Evolutionary conservation across 805 yeast genomes (phyloP), one percentile per base, ranked within the genome.

Genomic region (Cyberlindnera galapagoensis): DNA sequence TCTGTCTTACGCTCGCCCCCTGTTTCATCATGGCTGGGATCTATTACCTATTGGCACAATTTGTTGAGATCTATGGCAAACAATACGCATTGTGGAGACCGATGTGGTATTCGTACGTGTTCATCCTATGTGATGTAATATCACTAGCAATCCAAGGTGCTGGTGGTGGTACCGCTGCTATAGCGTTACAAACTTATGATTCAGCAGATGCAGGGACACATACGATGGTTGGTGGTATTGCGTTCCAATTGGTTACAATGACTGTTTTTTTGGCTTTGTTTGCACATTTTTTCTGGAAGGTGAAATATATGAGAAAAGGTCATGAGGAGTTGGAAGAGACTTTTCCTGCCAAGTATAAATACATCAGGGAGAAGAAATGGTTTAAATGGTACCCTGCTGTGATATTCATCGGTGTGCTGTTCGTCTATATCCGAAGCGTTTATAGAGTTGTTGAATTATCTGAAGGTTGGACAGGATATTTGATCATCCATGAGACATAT

Each of bases 21-120:
- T 85, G 84, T 14, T 80, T 86, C 53, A 62, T 82, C 27, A 80
- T 83, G 83, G 95, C 82, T 4, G 95, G 90, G 2, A 64, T 86
- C 3, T 87, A 86, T 57, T 80, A 69, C 43, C 63, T 76, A 33
- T 57, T 86, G 42, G 86, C 81, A 6, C 80, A 83, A 54, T 45
- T 80, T 30, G 62, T 77, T 28, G 74, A 78, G 35, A 55, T 83
- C 1, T 76, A 74, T 47, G 85, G 85, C 3, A 59, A 63, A 35
- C 49, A 59, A 12, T 76, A 57, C 42, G 74, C 87, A 0, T 15
- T 59, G 6, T 36, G 73, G 20, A 62, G 58, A 36, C 88, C 90
- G 7, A 64, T 71, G 63, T 62, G 62, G 45, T 80, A 77, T 47
- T 68, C 87, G 1, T 67, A 71, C 32, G 59, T 80, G 8, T 86